A percentile compares a stretch with the other conserved stretches of the same genome.
These are phyloP conservation scores for Cunninghamia lanceolata DNA, from an alignment of 75 land plant species.

Conservation along the genomic window DNA sequence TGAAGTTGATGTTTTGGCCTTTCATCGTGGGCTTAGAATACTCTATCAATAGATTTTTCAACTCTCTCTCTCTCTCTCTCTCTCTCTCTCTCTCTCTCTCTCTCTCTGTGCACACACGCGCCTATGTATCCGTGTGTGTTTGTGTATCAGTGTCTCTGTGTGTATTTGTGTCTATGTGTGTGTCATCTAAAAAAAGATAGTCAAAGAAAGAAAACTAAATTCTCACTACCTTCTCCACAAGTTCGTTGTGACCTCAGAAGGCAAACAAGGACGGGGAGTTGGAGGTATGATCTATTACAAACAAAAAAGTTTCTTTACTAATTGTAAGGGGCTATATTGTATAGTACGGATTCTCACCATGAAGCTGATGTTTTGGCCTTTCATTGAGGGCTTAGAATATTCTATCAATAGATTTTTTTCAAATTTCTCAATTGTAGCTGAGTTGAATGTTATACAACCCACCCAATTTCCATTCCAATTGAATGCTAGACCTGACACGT, in stretches of 20 bases:
- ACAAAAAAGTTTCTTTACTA: background rate
- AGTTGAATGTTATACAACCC: background rate
- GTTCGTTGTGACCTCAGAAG: background rate
- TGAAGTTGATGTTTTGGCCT: background rate
- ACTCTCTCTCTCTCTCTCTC: no score
- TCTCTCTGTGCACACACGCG: no score
- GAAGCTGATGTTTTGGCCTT: background rate
- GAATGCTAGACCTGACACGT: background rate
- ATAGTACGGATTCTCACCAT: background rate
- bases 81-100: no score
- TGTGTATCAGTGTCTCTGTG: no score
- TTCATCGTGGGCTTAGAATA: background rate
- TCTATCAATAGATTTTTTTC: background rate
- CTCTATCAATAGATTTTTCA: background rate
- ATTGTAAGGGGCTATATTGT: background rate
- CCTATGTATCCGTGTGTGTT: no score
- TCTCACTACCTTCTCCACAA: background rate
- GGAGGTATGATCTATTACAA: background rate
- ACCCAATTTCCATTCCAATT: background rate
- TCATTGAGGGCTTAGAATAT: background rate
- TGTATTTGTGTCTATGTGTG: no score
- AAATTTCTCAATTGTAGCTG: background rate
- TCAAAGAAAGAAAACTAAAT: background rate
- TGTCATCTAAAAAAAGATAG: background rate
- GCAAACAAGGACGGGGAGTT: background rate